A percentile compares a stretch with the other conserved stretches of the same genome.
phyloP scores from a whole-genome alignment of 2,329 filamentous ascomycete species.

The Lasiodiplodia hormozganensis region DNA sequence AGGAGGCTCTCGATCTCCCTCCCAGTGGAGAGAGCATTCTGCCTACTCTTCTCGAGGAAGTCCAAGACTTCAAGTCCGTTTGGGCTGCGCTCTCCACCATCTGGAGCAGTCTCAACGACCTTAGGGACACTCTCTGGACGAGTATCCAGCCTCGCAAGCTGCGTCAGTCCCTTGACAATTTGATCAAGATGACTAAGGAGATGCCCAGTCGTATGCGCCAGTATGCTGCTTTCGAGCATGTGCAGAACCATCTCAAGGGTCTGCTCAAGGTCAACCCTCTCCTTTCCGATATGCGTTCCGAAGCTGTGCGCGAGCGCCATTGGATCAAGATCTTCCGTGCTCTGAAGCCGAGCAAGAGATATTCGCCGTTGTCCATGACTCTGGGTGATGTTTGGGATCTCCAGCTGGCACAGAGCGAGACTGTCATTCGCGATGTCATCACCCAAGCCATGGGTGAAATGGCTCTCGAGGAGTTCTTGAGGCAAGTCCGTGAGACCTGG shows the following conservation, averaged over 20 bases:
- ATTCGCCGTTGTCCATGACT: slow-evolving; percentile 92
- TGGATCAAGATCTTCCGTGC: slow-evolving; percentile 99
- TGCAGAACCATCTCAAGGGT: slow-evolving; percentile 87
- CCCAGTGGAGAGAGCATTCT: slow-evolving; percentile 81
- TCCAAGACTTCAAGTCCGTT: slow-evolving; percentile 98
- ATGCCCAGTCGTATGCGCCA: slow-evolving; percentile 99
- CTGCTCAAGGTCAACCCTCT: slow-evolving; percentile 90
- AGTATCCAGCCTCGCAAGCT: slow-evolving; percentile 95
- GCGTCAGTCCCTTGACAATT: slow-evolving; percentile 82
- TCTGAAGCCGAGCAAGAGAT: slow-evolving; percentile 88
- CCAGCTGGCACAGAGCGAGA: slow-evolving; percentile 85
- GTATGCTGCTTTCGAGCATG: slow-evolving; percentile 99
- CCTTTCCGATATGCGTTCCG: slow-evolving; percentile 89
- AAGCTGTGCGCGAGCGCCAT: slow-evolving; percentile 93
- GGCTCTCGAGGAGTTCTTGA: slow-evolving; percentile 96
- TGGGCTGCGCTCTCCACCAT: slow-evolving; percentile 96
- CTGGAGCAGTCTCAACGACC: slow-evolving; percentile 94
- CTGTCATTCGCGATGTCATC: slow-evolving; percentile 90
- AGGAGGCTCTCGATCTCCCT: slow-evolving; percentile 92
- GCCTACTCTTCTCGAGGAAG: slow-evolving; percentile 86
- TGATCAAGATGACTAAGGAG: slow-evolving; percentile 98
- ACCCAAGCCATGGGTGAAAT: slow-evolving; percentile 96
- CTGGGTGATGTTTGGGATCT: slow-evolving; percentile 99
- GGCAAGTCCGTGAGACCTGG: slow-evolving; percentile 96
- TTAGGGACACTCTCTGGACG: slow-evolving; percentile 91